Percentiles rank a stretch among this genome's conserved stretches.
phyloP scores from a whole-genome alignment of 495 filamentous ascomycete species.

The Tricharina praecox region DNA sequence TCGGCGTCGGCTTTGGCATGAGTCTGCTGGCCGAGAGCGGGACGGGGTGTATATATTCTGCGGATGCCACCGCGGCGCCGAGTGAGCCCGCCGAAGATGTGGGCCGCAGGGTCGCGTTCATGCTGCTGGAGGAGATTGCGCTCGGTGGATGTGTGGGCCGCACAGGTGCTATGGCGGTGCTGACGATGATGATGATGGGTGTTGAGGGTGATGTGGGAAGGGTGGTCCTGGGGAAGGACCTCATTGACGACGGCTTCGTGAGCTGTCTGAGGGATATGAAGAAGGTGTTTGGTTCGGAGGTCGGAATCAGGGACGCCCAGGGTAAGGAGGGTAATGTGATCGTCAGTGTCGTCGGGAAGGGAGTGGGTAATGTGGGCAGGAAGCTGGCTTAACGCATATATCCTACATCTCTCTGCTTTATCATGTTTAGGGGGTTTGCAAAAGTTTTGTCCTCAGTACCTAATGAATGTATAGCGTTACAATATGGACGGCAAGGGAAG shows the following conservation, averaged over 20 bases:
- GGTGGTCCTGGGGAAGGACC: slow-evolving; percentile 48
- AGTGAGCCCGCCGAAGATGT: slow-evolving; percentile 78
- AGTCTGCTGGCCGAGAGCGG: slow-evolving; percentile 82
- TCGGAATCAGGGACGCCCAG: slow-evolving; percentile 66
- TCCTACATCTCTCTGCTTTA: too few relatives aligned
- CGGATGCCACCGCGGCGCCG: slow-evolving; percentile 68
- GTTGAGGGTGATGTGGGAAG: slow-evolving; percentile 41
- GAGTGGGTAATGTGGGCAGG: slow-evolving; percentile 86
- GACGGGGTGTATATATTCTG: slow-evolving; percentile 64
- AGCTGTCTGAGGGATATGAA: slow-evolving; percentile 66
- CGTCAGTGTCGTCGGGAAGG: slow-evolving; percentile 79
- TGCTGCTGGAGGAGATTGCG: slow-evolving; percentile 65
- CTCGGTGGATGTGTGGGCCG: slow-evolving; percentile 66
- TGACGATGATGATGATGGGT: slow-evolving; percentile 94
- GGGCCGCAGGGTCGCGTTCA: slow-evolving; percentile 70
- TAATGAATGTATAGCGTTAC: too few relatives aligned
- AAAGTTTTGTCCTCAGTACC: too few relatives aligned
- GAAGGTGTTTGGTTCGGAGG: slow-evolving; percentile 66
- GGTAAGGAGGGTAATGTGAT: slow-evolving; percentile 56
- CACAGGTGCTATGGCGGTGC: slow-evolving; percentile 48
- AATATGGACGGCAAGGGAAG: too few relatives aligned
- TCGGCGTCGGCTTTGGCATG: slow-evolving; percentile 76
- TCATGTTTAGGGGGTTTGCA: too few relatives aligned
- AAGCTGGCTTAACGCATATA: slow-evolving; percentile 83
- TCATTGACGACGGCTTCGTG: slow-evolving; percentile 65